Percentiles rank a stretch among this genome's conserved stretches.
Conservation (phyloP, 176 grass and related monocot species). For the Oryza rufipogon region DNA sequence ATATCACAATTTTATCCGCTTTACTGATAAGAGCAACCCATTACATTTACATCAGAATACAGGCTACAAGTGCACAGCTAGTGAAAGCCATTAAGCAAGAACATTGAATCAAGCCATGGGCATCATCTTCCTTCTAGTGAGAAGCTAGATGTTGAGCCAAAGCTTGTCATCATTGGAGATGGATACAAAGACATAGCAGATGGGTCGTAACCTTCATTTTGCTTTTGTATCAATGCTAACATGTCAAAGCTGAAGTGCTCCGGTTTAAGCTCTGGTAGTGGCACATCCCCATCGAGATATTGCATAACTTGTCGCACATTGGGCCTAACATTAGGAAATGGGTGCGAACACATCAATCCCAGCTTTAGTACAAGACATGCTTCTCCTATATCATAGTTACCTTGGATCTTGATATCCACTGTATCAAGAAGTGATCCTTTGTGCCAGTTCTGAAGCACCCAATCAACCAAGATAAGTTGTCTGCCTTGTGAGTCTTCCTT, state of each 20-base stretch:
- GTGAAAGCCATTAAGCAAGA: neutral
- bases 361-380: conserved; percentile 22
- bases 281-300: conserved; percentile 23
- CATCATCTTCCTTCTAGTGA: conserved; percentile 25
- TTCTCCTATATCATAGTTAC: neutral
- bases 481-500: neutral
- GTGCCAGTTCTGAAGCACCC: too few relatives aligned
- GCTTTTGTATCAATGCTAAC: neutral
- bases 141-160: conserved; percentile 20
- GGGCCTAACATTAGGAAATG: conserved; percentile 10
- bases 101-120: neutral
- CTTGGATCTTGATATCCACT: neutral
- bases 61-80: neutral
- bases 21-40: neutral
- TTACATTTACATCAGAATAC: neutral
- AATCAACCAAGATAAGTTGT: neutral
- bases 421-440: neutral
- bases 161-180: conserved; percentile 18
- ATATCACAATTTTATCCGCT: neutral
- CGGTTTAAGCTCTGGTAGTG: neutral
- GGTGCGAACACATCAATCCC: conserved; percentile 36
- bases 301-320: conserved; percentile 38
- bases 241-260: conserved; percentile 11
- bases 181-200: conserved; percentile 8
- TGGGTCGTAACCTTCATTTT: conserved; percentile 2